phyloP scores from a whole-genome alignment of 768 basidiomycete genomes.

The Cubamyces lactineus region DNA sequence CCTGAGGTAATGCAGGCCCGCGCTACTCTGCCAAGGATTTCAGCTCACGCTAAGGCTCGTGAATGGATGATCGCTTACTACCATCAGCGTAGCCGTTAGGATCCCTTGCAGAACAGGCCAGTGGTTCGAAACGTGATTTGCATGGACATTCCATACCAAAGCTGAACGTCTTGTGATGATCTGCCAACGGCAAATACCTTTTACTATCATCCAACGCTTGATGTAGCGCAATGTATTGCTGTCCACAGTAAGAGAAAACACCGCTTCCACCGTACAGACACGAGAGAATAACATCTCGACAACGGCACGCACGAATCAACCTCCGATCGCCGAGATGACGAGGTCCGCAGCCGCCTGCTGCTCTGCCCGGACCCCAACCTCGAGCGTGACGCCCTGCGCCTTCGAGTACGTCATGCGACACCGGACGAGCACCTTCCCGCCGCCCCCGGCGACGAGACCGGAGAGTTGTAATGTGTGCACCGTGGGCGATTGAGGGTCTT shows the following conservation, averaged over 20 bases:
- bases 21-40: too few species aligned
- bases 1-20: too few species aligned
- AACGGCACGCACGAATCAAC: conserved; percentile 6
- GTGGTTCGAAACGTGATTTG: too few species aligned
- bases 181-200: too few species aligned
- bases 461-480: conserved; percentile 95
- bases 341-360: conserved; percentile 84
- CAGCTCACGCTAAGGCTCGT: too few species aligned
- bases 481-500: conserved; percentile 76
- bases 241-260: conserved; percentile 2
- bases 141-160: too few species aligned
- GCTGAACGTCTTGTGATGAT: too few species aligned
- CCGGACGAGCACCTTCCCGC: conserved; percentile 93
- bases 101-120: too few species aligned
- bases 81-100: too few species aligned
- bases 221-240: neutral
- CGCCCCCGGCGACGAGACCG: conserved; percentile 88
- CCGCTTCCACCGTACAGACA: conserved; percentile 12
- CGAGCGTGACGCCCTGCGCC: conserved; percentile 90
- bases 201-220: too few species aligned
- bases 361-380: conserved; percentile 90
- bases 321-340: conserved; percentile 83
- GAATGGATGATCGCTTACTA: too few species aligned
- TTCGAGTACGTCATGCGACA: conserved; percentile 94
- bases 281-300: neutral